Evolutionary conservation across 2,329 filamentous ascomycete species (phyloP).

Genomic region (Venturia nashicola): DNA sequence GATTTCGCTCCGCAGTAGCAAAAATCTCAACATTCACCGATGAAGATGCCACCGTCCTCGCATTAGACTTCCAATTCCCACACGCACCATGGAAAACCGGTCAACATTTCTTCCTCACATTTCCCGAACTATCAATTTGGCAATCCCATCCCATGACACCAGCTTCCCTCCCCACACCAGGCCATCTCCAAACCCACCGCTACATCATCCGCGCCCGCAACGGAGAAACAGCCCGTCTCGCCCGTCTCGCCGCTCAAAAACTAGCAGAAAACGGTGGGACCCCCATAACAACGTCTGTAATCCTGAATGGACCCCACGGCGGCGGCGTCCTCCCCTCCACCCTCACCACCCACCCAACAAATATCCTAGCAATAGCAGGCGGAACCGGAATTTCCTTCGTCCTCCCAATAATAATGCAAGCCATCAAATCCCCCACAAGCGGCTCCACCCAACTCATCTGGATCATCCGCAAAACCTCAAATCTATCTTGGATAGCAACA

Average conservation of each 20-base stretch:
- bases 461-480: conserved; percentile 20
- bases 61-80: conserved; percentile 52
- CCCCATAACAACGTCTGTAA: conserved; percentile 16
- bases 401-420: conserved; percentile 22
- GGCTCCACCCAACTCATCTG: conserved; percentile 22
- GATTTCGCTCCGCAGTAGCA: conserved; percentile 44
- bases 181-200: conserved; percentile 30
- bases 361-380: conserved; percentile 24
- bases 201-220: conserved; percentile 24
- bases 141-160: conserved; percentile 63
- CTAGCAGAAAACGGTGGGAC: conserved; percentile 15
- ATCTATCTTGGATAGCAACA: conserved; percentile 23
- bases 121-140: conserved; percentile 54
- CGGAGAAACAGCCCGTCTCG: conserved; percentile 22
- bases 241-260: conserved; percentile 16
- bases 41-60: conserved; percentile 48
- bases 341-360: conserved; percentile 10
- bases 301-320: conserved; percentile 24
- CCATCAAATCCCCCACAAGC: conserved; percentile 17
- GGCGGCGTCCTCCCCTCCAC: conserved; percentile 17
- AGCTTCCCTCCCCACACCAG: conserved; percentile 38
- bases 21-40: conserved; percentile 37
- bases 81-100: conserved; percentile 53
- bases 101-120: conserved; percentile 61
- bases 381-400: conserved; percentile 26